Base-by-base conservation (phyloP, 371 early-diverging fungal species). In the Funneliformis caledonium region DNA sequence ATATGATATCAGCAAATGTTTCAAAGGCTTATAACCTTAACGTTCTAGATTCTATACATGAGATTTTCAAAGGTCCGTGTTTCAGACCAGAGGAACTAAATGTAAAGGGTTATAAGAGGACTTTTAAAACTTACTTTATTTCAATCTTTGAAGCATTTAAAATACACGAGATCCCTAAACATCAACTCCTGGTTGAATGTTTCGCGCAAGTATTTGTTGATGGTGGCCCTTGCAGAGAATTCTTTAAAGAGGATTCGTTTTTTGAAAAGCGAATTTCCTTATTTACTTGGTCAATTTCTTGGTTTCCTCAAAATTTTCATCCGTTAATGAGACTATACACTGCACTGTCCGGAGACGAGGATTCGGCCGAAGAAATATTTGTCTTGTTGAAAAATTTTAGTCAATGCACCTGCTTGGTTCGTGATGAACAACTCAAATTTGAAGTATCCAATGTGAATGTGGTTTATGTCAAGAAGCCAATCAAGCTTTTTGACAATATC, bases 31-130 rank as follows among this genome's bases (percentile, higher is more conserved):
- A 68, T 6, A 43, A 42, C 6, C 31, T 50, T 3, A 56, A 69
- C 31, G 78, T 50, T 9, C 11, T 78, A 52, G 62, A 50, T 48
- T 50, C 67, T 65, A 42, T 78, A n/a, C 26, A 22, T 14, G 8
- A 9, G 16, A 22, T 78, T 19, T 14, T 78, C 16, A 78, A 50
- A 16, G 78, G 78, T 37, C 33, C 78, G 14, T 78, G 78, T 78
- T 68, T 78, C 22, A 45, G 48, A 69, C 42, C 67, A 16, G 78
- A 78, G 8, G 69, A 68, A 62, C 11, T 69, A 52, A 45, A 78
- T 14, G 26, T 78, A 42, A 56, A 43, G 8, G 78, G 78, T 16
- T 78, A 78, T 11, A 65, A 60, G 33, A 43, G 19, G 31, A 31
- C 52, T 33, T 64, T 69, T 26, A 78, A 64, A 68, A n/a, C 50